These are phyloP conservation scores for Trichoderma sp. DNA, from an alignment of 2,329 filamentous ascomycete species.

Conservation along the genomic window DNA sequence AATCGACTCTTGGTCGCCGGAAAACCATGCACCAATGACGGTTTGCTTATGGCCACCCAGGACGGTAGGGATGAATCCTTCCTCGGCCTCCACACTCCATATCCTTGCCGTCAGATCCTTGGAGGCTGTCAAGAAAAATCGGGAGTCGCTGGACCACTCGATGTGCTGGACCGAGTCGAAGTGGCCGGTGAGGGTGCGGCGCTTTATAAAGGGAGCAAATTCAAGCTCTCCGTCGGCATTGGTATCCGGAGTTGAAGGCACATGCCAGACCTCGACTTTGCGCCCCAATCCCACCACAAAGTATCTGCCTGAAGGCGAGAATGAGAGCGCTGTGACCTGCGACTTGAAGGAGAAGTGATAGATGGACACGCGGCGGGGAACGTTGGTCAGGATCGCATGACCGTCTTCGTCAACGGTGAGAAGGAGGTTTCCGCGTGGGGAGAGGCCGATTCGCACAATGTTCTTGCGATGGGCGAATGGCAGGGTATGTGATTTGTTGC, in stretches of 20 bases:
- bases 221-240: constrained; percentile 80
- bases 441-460: constrained; percentile 83
- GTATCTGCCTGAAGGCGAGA: constrained; percentile 86
- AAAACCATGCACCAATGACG: constrained; percentile 96
- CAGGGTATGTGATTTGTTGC: constrained; percentile 84
- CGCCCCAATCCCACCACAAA: constrained; percentile 88
- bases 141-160: constrained; percentile 93
- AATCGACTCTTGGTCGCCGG: constrained; percentile 88
- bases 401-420: constrained; percentile 94
- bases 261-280: constrained; percentile 93
- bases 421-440: constrained; percentile 86
- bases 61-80: constrained; percentile 86
- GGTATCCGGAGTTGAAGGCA: constrained; percentile 83
- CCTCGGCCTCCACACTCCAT: constrained; percentile 89
- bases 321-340: constrained; percentile 79
- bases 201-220: constrained; percentile 90
- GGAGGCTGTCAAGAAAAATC: constrained; percentile 90
- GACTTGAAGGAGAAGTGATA: constrained; percentile 95
- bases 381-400: constrained; percentile 88
- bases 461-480: constrained; percentile 94
- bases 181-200: constrained; percentile 83
- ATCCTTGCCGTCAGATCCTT: constrained; percentile 91
- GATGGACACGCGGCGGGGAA: constrained; percentile 79
- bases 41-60: constrained; percentile 88
- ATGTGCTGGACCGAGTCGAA: constrained; percentile 85